Evolutionary conservation across 345 rosid species (phyloP), one percentile per base, ranked within the genome.

Genomic region (Crucihimalaya himalaica): DNA sequence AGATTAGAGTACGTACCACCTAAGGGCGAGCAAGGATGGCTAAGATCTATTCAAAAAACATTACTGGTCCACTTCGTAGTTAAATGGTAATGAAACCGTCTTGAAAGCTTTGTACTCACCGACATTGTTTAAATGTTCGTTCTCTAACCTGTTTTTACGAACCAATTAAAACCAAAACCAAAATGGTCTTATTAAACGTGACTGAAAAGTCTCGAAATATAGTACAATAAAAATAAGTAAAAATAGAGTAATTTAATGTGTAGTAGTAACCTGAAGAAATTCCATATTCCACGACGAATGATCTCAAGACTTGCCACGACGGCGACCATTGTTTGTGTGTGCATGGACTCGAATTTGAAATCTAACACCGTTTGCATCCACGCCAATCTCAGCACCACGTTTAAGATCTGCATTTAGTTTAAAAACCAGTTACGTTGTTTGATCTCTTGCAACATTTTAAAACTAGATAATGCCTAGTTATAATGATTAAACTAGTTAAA

Each of bases 241-340:
- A 40, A 40, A 40, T 1, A 5, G n/a, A 40, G 16, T 14, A 14
- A 14, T 40, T 15, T 14, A 40, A 40, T 39, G 31, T 13, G 21
- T 54, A 1, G 13, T 53, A 53, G 40, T 37, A 50, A 86, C 96
- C 96, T 90, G 86, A 92, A 90, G 70, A 90, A 90, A 54, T 87
- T 92, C 89, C 93, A 92, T 23, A 88, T 84, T 27, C 96, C 95
- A 8, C 91, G 85, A 6, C 97, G 88, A 66, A 90, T 75, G 42
- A 88, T 90, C 84, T 90, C 98, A 69, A 93, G 78, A 77, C 89
- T 46, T 2, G 95, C 91, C 52, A 92, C 71, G 8, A 84, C 35
- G 2, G 85, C 86, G 25, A 47, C 65, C 32, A 92, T 57, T 28
- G 85, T 86, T 56, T 65, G 74, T 47, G 58, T 75, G 54, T 86